Base-by-base conservation (phyloP, 257 asterid genomes). In the Lithospermum erythrorhizon region DNA sequence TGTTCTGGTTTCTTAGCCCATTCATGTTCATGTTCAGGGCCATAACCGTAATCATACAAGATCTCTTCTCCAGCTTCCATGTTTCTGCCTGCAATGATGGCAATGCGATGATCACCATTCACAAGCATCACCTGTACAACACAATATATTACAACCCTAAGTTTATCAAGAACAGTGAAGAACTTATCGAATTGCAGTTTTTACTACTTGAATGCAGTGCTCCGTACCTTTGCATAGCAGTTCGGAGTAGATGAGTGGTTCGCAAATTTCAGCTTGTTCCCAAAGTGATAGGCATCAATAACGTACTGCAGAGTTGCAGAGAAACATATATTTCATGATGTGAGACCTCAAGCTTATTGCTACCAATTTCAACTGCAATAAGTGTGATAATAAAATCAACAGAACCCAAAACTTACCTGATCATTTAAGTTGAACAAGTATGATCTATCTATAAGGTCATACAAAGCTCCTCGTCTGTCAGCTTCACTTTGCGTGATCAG, bases 21-120 rank as follows among this genome's bases (percentile, higher is more conserved):
- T 6, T 69, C n/a, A 6, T 94, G 96, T 6, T 94, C 91, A 70
- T 80, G 78, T 65, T 87, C 96, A 16, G 97, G 99, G 17, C 95
- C 94, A 63, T 93, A 89, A 3, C 91, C 87, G 67, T 89, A 93
- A 61, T 93, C 97, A 37, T 93, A 89, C 69, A 93, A 89, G 53
- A 89, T 82, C 80, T 93, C 99, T 68, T 86, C 89, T 14, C 95
- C 84, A 57, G 94, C 86, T 61, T 79, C 94, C 35, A 93, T 84
- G 25, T 54, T 83, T 74, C 89, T 94, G 1, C 84, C 86, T 18
- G 99, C 97, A 63, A 76, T 89, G 49, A 93, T 93, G 35, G 95
- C 97, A 58, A 93, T 97, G 18, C 96, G 95, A 70, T 93, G 97
- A 70, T 93, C 99, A 37, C 99, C 99, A 18, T 94, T 91, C 64